A percentile compares a stretch with the other conserved stretches of the same genome.
phyloP scores from a whole-genome alignment of 176 grass and related monocot species.

The Musa schizocarpa region DNA sequence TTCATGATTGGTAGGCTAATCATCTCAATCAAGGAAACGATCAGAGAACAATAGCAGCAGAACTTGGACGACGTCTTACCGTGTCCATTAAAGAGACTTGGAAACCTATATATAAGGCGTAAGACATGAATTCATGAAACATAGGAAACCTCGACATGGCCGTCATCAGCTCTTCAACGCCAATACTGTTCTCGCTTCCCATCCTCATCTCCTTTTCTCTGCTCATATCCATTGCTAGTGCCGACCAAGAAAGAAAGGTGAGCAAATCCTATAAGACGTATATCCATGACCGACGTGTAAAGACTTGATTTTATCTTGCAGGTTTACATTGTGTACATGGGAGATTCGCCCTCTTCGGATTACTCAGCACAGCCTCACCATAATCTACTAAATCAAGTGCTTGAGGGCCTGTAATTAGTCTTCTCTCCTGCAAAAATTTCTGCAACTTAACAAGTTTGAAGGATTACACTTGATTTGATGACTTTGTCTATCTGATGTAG shows the following conservation, averaged over 20 bases:
- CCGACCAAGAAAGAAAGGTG: background rate
- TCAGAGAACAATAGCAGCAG: too few relatives aligned
- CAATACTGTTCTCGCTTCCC: too few relatives aligned
- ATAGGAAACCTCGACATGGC: too few relatives aligned
- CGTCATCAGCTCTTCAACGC: too few relatives aligned
- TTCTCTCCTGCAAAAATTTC: background rate
- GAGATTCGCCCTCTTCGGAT: background rate
- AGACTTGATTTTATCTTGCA: background rate
- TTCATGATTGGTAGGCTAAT: too few relatives aligned
- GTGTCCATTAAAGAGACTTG: too few relatives aligned
- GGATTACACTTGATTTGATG: background rate
- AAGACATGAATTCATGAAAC: too few relatives aligned
- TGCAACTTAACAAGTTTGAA: background rate
- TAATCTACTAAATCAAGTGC: conserved; percentile 16
- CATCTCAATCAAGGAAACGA: too few relatives aligned
- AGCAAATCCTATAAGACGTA: background rate
- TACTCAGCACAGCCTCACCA: background rate
- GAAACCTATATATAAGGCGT: too few relatives aligned
- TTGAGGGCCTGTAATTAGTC: conserved; percentile 16
- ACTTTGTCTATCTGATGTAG: conserved; percentile 5
- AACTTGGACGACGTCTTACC: too few relatives aligned
- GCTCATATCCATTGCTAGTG: too few relatives aligned
- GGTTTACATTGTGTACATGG: conserved; percentile 35
- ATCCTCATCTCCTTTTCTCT: too few relatives aligned
- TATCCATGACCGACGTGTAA: background rate